Evolutionary conservation across 208 protist species (phyloP).

Genomic region (Tetramitus jugosus): DNA sequence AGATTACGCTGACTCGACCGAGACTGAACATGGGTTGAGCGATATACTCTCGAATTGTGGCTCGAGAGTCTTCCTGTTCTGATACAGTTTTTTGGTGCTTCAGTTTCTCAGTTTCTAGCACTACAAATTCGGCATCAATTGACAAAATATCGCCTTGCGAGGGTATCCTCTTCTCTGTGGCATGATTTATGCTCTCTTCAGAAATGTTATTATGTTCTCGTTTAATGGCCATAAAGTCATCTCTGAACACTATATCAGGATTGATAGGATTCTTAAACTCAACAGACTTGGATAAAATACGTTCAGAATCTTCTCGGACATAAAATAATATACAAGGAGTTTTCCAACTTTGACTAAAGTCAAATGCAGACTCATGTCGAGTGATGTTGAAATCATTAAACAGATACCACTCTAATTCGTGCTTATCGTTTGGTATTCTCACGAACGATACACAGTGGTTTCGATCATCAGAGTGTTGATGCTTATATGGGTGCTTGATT

Average conservation of each 20-base stretch:
- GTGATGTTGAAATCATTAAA: conserved; percentile 5
- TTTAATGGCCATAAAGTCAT: neutral
- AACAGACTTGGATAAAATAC: neutral
- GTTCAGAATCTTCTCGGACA: neutral
- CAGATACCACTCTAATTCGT: neutral
- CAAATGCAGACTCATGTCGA: neutral
- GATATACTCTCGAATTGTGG: neutral
- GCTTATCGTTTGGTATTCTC: neutral
- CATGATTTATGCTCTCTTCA: too few species aligned
- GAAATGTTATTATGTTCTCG: neutral
- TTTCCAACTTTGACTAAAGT: neutral
- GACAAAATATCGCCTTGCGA: neutral
- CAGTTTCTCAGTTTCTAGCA: neutral
- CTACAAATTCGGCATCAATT: conserved; percentile 15
- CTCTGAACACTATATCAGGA: too few species aligned
- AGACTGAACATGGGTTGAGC: neutral
- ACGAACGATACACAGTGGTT: neutral
- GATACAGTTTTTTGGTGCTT: neutral
- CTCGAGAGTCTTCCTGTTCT: too few species aligned
- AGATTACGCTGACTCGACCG: neutral
- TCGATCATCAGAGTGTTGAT: neutral
- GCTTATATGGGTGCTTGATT: neutral
- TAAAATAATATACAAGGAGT: conserved; percentile 1
- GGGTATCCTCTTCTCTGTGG: too few species aligned
- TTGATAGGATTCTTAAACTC: neutral